These are phyloP conservation scores for Neofusicoccum kwambonambiense DNA, from an alignment of 2,329 filamentous ascomycete genomes.

Conservation along the genomic window DNA sequence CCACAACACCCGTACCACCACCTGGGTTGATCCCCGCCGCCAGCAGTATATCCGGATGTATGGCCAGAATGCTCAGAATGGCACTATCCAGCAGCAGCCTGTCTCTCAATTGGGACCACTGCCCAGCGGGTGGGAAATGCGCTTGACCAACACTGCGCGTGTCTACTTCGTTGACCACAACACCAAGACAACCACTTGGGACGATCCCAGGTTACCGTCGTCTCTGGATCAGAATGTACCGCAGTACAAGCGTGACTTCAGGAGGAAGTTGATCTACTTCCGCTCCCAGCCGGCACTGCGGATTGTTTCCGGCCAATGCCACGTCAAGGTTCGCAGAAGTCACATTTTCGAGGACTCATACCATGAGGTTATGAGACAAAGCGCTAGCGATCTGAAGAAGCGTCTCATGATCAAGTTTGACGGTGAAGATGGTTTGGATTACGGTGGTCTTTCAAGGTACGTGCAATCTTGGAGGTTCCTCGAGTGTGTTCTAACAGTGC, in stretches of 20 bases:
- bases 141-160: conserved; percentile 92
- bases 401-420: conserved; percentile 99
- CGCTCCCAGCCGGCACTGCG: conserved; percentile 93
- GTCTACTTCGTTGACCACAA: conserved; percentile 99
- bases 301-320: conserved; percentile 93
- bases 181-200: conserved; percentile 99
- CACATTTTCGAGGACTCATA: conserved; percentile 99
- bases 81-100: conserved; percentile 92
- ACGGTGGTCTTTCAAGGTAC: conserved; percentile 85
- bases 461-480: conserved; percentile 21
- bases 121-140: conserved; percentile 99
- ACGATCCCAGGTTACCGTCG: conserved; percentile 90
- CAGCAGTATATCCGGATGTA: conserved; percentile 99
- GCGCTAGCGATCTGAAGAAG: conserved; percentile 94
- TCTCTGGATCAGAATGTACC: conserved; percentile 97
- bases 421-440: conserved; percentile 95
- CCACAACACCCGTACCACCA: conserved; percentile 96
- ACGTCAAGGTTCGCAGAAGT: conserved; percentile 93
- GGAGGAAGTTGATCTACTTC: conserved; percentile 98
- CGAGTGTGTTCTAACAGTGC: background rate
- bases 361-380: conserved; percentile 96
- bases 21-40: conserved; percentile 94
- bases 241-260: conserved; percentile 98
- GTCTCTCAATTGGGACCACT: conserved; percentile 94
- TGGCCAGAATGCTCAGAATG: conserved; percentile 72